phyloP scores from a whole-genome alignment of 768 basidiomycete genomes.

The Termitomyces bulborhizus region DNA sequence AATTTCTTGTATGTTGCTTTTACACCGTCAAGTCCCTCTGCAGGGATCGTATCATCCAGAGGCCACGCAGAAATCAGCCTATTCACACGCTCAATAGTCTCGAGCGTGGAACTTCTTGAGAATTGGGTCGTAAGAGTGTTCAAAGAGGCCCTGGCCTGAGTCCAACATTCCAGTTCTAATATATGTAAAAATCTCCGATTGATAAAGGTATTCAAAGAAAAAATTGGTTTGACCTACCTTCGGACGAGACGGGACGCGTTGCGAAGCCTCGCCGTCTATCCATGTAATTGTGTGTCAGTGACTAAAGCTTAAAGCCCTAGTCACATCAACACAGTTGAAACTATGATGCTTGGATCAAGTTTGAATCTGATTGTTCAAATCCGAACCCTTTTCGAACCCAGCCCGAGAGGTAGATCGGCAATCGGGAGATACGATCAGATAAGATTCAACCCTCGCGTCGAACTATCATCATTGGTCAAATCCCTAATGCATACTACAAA shows the following conservation, averaged over 20 bases:
- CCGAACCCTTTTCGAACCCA: constrained; percentile 11
- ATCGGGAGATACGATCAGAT: constrained; percentile 7
- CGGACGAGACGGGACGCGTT: constrained; percentile 64
- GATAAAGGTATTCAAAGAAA: constrained; percentile 8
- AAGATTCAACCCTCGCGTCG: neutral
- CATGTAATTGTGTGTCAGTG: constrained; percentile 31
- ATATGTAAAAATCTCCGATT: constrained; percentile 10
- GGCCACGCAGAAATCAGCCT: constrained; percentile 69
- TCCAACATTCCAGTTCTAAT: constrained; percentile 78
- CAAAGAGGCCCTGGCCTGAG: constrained; percentile 57
- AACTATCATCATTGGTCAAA: no score
- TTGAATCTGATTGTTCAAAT: constrained; percentile 12
- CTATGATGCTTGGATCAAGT: constrained; percentile 14
- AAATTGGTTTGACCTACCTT: constrained; percentile 45
- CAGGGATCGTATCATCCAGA: constrained; percentile 58
- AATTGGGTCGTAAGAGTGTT: constrained; percentile 49
- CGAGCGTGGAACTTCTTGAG: constrained; percentile 39
- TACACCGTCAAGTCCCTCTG: constrained; percentile 61
- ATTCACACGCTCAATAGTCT: constrained; percentile 69
- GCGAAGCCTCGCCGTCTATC: constrained; percentile 59
- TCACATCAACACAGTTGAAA: constrained; percentile 13
- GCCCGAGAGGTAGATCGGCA: constrained; percentile 7
- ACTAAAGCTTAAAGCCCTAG: constrained; percentile 2
- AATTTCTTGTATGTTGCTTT: constrained; percentile 62
- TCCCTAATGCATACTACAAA: neutral